These are phyloP conservation scores for Penicillium rolfsii DNA, from an alignment of 2,329 filamentous ascomycete genomes.

Conservation along the genomic window DNA sequence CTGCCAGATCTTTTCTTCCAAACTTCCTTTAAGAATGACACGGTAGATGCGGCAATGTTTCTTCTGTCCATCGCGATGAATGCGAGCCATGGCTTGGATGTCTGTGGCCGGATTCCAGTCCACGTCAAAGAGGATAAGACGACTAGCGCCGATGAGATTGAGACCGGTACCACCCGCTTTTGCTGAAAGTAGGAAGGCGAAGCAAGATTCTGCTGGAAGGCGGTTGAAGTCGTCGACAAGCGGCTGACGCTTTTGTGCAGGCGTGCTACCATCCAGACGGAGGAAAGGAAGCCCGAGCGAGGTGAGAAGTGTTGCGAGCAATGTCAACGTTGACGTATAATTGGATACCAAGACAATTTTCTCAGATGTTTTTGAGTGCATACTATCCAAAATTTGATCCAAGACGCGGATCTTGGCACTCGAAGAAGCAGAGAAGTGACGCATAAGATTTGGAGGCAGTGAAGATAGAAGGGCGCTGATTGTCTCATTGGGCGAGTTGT, in stretches of 20 bases:
- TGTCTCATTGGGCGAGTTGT: conserved; percentile 53
- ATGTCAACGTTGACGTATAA: conserved; percentile 71
- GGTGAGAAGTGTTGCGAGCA: conserved; percentile 64
- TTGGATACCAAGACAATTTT: conserved; percentile 78
- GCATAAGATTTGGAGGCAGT: conserved; percentile 59
- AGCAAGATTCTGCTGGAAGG: conserved; percentile 57
- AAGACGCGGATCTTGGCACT: conserved; percentile 70
- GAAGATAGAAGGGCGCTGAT: conserved; percentile 54
- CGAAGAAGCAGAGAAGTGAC: conserved; percentile 57
- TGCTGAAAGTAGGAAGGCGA: conserved; percentile 72
- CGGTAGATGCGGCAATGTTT: conserved; percentile 70
- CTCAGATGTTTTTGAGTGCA: conserved; percentile 65
- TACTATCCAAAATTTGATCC: conserved; percentile 64
- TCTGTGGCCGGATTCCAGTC: conserved; percentile 79
- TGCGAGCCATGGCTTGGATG: conserved; percentile 73
- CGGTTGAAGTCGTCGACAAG: conserved; percentile 73
- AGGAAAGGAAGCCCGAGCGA: conserved; percentile 64
- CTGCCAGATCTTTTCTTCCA: conserved; percentile 77
- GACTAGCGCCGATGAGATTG: conserved; percentile 71
- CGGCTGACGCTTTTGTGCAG: conserved; percentile 65
- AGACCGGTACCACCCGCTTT: conserved; percentile 72
- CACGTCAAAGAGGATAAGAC: conserved; percentile 71
- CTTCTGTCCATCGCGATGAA: conserved; percentile 73
- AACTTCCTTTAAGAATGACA: conserved; percentile 66
- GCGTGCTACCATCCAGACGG: conserved; percentile 71